These are phyloP conservation scores for Asterochloris sp. DNA, from an alignment of 139 green algal genomes.

Conservation along the genomic window DNA sequence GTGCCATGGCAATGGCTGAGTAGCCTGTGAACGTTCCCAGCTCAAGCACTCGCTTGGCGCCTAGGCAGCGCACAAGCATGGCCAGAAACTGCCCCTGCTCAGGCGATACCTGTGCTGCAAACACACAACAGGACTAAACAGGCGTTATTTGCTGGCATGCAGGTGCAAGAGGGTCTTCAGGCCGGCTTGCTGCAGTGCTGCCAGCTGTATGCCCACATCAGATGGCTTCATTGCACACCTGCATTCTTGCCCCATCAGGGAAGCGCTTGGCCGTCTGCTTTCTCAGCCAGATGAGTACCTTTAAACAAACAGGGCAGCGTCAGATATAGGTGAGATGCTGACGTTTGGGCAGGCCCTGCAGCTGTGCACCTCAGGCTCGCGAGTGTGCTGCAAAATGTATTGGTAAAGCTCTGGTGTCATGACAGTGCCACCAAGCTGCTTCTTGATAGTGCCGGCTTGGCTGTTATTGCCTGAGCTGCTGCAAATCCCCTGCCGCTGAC, in stretches of 20 bases:
- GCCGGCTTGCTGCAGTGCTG: too few species aligned
- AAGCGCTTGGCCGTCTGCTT: background rate
- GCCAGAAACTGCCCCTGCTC: conserved; percentile 82
- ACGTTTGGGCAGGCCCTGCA: background rate
- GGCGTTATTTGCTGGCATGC: too few species aligned
- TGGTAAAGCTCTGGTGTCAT: conserved; percentile 52
- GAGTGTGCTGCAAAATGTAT: conserved; percentile 69
- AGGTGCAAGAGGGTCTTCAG: too few species aligned
- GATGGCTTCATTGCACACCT: conserved; percentile 31
- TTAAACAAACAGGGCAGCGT: background rate
- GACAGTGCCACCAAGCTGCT: conserved; percentile 26
- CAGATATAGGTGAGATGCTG: background rate
- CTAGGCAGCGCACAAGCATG: conserved; percentile 63
- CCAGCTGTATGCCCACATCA: conserved; percentile 62
- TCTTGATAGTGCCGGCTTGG: conserved; percentile 27
- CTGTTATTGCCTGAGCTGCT: background rate
- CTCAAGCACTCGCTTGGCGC: conserved; percentile 47
- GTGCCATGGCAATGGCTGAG: conserved; percentile 66
- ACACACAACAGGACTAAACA: too few species aligned
- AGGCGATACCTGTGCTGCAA: conserved; percentile 40
- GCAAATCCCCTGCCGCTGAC: too few species aligned
- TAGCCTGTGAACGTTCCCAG: conserved; percentile 91
- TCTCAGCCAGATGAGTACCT: background rate
- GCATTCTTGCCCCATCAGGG: conserved; percentile 26
- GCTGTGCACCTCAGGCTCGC: conserved; percentile 44